Evolutionary conservation across 345 rosid genomes (phyloP).

Genomic region (Cardamine chenopodiifolia): DNA sequence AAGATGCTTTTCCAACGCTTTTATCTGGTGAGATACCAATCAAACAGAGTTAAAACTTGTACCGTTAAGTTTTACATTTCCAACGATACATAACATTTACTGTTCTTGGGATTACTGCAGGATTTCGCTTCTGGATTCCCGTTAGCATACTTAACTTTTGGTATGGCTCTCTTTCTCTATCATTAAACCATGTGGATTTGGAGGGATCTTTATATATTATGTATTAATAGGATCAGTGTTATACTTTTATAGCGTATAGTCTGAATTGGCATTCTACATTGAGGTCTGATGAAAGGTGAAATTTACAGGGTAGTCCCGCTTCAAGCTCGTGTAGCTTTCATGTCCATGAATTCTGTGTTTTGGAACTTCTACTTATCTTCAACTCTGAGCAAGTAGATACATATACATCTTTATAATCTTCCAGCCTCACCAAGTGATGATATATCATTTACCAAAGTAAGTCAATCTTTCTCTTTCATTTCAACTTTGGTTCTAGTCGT

Average conservation of each 20-base stretch:
- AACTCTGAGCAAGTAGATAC: constrained; percentile 74
- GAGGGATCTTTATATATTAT: not conserved
- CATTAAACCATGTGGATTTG: not conserved
- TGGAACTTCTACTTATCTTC: constrained; percentile 95
- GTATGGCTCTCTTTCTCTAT: constrained; percentile 45
- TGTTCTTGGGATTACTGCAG: constrained; percentile 48
- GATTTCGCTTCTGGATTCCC: constrained; percentile 95
- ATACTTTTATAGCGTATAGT: not conserved
- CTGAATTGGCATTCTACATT: constrained; percentile 7
- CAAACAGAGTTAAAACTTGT: not conserved
- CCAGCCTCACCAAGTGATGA: constrained; percentile 6
- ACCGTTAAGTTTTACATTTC: not conserved
- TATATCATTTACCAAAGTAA: constrained; percentile 27
- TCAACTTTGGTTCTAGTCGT: not conserved
- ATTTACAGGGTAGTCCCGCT: constrained; percentile 82
- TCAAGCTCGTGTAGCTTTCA: constrained; percentile 94
- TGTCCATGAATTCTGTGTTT: constrained; percentile 90
- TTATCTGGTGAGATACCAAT: constrained; percentile 57
- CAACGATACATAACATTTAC: not conserved
- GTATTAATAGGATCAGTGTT: not conserved
- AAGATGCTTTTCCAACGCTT: constrained; percentile 81
- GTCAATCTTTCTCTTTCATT: constrained; percentile 25
- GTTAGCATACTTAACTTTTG: constrained; percentile 86
- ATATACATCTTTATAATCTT: not conserved
- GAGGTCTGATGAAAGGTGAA: constrained; percentile 19